Conservation (phyloP, 768 basidiomycete species). For the Kwoniella bestiolae region DNA sequence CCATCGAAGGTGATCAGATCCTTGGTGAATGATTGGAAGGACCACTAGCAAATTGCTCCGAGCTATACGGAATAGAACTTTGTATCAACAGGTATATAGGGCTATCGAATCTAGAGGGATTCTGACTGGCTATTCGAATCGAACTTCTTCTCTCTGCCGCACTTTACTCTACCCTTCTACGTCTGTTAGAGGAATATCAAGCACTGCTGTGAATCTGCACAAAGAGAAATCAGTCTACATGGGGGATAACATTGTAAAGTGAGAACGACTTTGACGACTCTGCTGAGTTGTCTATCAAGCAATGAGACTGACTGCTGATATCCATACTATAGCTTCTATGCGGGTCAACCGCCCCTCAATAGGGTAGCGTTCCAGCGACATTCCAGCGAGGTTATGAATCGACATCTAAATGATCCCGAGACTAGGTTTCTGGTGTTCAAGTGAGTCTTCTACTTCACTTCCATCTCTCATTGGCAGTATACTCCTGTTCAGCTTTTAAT, state of each 20-base stretch:
- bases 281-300: not conserved
- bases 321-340: conserved; percentile 49
- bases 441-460: conserved; percentile 57
- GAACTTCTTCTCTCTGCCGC: no score
- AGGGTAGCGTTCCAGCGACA: conserved; percentile 68
- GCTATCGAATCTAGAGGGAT: no score
- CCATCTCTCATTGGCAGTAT: not conserved
- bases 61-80: no score
- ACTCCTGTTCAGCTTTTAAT: no score
- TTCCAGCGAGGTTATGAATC: conserved; percentile 75
- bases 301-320: conserved; percentile 7
- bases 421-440: conserved; percentile 82
- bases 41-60: no score
- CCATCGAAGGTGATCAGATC: no score
- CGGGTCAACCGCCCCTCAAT: conserved; percentile 58
- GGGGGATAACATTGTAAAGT: conserved; percentile 58
- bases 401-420: conserved; percentile 65
- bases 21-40: no score
- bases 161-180: not conserved
- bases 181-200: not conserved
- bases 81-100: no score
- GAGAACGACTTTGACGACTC: conserved; percentile 1
- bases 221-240: conserved; percentile 37
- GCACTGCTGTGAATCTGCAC: not conserved
- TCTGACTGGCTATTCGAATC: no score